Evolutionary conservation across 225 moss, liverwort and hornwort species (phyloP), one percentile per base, ranked within the genome.

Genomic region (Lunularia cruciata): DNA sequence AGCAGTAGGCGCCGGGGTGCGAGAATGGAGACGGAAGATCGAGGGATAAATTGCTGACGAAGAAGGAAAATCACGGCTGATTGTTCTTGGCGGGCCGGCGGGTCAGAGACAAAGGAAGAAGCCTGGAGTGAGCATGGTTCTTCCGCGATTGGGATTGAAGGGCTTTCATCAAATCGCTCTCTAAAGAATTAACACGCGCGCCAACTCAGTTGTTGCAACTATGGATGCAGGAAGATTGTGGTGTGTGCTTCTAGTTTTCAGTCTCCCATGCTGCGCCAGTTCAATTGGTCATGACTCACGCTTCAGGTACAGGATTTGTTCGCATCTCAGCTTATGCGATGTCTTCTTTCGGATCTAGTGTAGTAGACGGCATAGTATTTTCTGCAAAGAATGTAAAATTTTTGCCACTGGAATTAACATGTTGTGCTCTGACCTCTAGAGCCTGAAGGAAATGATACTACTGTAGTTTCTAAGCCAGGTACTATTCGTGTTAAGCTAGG

Each of bases 191-290:
- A n/a, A n/a, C n/a, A n/a, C n/a, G n/a, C n/a, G n/a, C n/a, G n/a
- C n/a, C n/a, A n/a, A n/a, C n/a, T n/a, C n/a, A n/a, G n/a, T n/a
- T n/a, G n/a, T n/a, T n/a, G n/a, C n/a, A n/a, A n/a, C n/a, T n/a
- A 67, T 67, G 67, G 51, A 51, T 22, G 49, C 23, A 4, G 27
- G 33, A 67, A 33, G 49, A 34, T 23, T 67, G 10, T 48, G 48
- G 51, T 13, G 6, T 28, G 31, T 48, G 49, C 47, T 65, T 5
- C 48, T 47, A 4, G 31, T 67, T 67, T 25, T 52, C 20, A 34
- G 22, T 35, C 36, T 51, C 34, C 49, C 33, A 23, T 7, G 3
- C 51, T 35, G 31, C 4, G 49, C 67, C 14, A 49, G 33, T 65
- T 48, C 49, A 2, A 48, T 22, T 6, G 10, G 8, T 18, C 67